Percentiles rank a stretch among this genome's conserved stretches.
phyloP scores from a whole-genome alignment of 331 rosid species.

The Spiraea crenata region DNA sequence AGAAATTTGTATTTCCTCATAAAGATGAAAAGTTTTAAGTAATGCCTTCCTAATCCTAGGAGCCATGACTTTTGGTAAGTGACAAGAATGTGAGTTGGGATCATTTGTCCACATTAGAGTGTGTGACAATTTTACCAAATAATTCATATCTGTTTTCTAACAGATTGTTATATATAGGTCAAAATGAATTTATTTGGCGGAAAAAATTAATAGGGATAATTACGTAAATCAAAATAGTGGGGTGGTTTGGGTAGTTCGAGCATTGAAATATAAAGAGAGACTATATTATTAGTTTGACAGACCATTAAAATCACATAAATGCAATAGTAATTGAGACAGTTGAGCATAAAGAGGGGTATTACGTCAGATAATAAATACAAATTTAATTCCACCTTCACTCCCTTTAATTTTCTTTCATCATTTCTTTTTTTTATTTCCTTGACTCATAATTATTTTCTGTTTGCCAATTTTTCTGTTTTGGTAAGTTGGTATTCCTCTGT shows the following conservation, averaged over 20 bases:
- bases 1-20: background rate
- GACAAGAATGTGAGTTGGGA: background rate
- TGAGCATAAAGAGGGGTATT: constrained; percentile 65
- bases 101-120: constrained; percentile 4
- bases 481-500: background rate
- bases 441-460: constrained; percentile 5
- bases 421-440: background rate
- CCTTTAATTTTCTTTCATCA: constrained; percentile 12
- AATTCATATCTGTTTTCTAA: constrained; percentile 4
- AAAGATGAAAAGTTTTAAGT: background rate
- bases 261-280: constrained; percentile 49
- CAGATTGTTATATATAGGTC: constrained; percentile 8
- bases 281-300: constrained; percentile 56
- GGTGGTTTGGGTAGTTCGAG: constrained; percentile 63
- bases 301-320: constrained; percentile 75
- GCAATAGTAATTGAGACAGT: constrained; percentile 80
- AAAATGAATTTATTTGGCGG: constrained; percentile 18
- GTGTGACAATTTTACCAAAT: constrained; percentile 9
- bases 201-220: constrained; percentile 17
- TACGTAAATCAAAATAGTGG: constrained; percentile 39
- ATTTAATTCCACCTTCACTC: constrained; percentile 40
- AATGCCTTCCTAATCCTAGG: background rate
- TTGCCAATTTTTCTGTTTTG: constrained; percentile 12
- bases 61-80: background rate
- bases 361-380: constrained; percentile 67